phyloP scores from a whole-genome alignment of 2,329 filamentous ascomycete species.

The Chaetothyriales sp. region DNA sequence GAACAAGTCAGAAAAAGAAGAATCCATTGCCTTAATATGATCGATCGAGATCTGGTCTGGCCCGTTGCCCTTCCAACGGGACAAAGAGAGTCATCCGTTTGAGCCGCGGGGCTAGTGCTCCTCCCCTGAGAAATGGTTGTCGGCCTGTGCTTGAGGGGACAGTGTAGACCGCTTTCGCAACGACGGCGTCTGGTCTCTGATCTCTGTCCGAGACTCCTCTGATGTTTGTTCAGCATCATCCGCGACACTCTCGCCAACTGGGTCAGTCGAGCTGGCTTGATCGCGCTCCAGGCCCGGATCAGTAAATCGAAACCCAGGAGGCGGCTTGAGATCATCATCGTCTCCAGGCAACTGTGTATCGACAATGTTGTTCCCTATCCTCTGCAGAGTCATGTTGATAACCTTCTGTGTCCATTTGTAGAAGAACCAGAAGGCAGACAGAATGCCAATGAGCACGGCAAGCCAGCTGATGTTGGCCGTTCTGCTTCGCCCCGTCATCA shows the following conservation, averaged over 20 bases:
- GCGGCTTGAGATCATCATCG: conserved; percentile 17
- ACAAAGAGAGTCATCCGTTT: not conserved
- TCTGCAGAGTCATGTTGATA: conserved; percentile 11
- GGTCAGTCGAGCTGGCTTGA: not conserved
- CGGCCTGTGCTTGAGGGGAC: not conserved
- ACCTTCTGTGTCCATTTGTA: conserved; percentile 16
- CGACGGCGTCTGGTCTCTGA: not conserved
- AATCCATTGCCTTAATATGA: not conserved
- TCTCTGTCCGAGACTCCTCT: not conserved
- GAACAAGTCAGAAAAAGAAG: not conserved
- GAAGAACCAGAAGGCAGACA: conserved; percentile 16
- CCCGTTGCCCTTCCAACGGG: not conserved
- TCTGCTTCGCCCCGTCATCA: conserved; percentile 53
- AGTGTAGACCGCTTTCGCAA: not conserved
- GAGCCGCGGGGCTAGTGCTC: not conserved
- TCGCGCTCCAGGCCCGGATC: not conserved
- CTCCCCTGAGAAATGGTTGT: not conserved
- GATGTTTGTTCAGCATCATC: not conserved
- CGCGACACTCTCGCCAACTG: not conserved
- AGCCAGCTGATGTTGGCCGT: conserved; percentile 65
- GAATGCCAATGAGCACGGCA: conserved; percentile 62
- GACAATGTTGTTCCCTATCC: conserved; percentile 17
- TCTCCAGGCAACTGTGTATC: conserved; percentile 17
- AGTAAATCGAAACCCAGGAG: not conserved
- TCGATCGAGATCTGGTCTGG: not conserved